Conservation (phyloP, 2,329 filamentous ascomycete species). For the Xylaria sp. region DNA sequence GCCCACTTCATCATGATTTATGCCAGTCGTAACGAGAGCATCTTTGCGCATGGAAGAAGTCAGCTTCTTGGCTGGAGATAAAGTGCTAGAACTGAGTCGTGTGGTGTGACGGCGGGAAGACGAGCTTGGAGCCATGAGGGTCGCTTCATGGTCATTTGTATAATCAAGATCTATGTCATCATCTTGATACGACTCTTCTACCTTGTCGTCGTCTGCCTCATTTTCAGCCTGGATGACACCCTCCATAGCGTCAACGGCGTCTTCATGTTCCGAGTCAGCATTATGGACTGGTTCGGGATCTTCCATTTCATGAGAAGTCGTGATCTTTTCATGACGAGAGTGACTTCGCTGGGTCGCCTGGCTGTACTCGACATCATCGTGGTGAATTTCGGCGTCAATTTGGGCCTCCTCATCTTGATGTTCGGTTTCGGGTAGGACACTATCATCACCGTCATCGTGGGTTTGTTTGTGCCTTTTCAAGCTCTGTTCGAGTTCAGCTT, state of each 20-base stretch:
- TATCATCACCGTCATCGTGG: neutral
- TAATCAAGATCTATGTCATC: constrained; percentile 12
- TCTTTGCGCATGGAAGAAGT: neutral
- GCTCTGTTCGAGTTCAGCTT: neutral
- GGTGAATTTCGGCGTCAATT: neutral
- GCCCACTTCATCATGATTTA: neutral
- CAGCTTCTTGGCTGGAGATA: neutral
- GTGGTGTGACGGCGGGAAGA: neutral
- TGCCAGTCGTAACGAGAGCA: neutral
- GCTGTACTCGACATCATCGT: neutral
- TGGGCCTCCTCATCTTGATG: neutral
- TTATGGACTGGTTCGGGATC: neutral
- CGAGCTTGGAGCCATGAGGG: neutral
- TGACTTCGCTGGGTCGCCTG: constrained; percentile 20
- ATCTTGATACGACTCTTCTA: constrained; percentile 9
- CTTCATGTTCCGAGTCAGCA: neutral
- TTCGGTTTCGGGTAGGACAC: neutral
- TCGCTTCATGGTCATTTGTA: neutral
- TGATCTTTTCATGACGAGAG: constrained; percentile 18
- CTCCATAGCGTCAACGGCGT: neutral
- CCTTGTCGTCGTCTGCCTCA: neutral
- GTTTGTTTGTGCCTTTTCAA: constrained; percentile 23
- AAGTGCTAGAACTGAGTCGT: neutral
- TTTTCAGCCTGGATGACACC: neutral
- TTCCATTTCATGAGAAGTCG: neutral